Conservation (phyloP, 169 alveolate species). For the Neospora caninum region DNA sequence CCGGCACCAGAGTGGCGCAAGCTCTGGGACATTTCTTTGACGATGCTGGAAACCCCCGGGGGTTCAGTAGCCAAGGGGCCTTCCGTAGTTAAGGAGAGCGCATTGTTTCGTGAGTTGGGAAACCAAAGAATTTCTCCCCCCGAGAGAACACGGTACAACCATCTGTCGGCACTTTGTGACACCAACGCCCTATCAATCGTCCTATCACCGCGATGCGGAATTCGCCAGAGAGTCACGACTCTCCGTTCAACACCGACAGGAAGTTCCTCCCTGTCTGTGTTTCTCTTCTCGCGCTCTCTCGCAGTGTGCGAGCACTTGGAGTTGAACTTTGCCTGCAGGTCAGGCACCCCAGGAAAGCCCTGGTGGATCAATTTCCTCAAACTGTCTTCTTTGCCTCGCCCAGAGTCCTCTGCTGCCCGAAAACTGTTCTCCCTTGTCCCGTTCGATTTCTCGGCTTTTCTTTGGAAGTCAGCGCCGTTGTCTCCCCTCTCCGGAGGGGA, state of each 20-base stretch:
- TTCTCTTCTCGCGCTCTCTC: neutral
- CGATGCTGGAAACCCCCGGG: too few species aligned
- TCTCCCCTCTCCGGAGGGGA: neutral
- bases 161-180: neutral
- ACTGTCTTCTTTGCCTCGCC: neutral
- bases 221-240: neutral
- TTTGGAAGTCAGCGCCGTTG: neutral
- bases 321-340: neutral
- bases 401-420: too few species aligned
- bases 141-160: neutral
- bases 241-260: neutral
- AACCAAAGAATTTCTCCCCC: neutral
- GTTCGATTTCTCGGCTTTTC: neutral
- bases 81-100: too few species aligned
- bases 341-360: neutral
- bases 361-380: neutral
- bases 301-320: neutral
- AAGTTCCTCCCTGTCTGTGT: neutral
- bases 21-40: neutral
- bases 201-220: neutral
- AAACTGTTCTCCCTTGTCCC: neutral
- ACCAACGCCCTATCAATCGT: neutral
- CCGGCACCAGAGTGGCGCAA: neutral
- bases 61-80: too few species aligned
- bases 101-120: neutral